Evolutionary conservation across 176 grass and related monocot genomes (phyloP).

Genomic region (Pharus latifolius): DNA sequence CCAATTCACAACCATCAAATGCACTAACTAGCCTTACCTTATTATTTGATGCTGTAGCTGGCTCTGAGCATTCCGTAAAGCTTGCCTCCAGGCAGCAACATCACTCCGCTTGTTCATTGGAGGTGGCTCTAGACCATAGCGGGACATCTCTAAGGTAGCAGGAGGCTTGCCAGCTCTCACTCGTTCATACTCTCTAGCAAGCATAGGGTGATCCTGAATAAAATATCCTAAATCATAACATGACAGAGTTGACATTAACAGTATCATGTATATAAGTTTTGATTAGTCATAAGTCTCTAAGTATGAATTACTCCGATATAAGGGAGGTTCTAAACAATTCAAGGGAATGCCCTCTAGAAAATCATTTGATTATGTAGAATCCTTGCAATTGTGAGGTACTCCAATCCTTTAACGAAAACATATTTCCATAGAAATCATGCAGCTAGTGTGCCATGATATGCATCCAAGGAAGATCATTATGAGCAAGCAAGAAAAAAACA

Average conservation of each 20-base stretch:
- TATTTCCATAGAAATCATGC: neutral
- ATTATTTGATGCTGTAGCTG: constrained; percentile 90
- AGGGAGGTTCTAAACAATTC: neutral
- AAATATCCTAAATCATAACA: constrained; percentile 12
- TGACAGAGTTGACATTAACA: neutral
- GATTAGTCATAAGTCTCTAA: neutral
- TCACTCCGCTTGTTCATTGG: constrained; percentile 77
- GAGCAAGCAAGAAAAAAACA: too few species aligned
- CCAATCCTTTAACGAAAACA: neutral
- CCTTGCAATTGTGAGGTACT: neutral
- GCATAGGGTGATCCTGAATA: constrained; percentile 89
- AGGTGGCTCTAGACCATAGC: constrained; percentile 88
- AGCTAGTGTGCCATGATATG: neutral
- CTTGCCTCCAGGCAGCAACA: constrained; percentile 79
- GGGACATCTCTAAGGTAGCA: constrained; percentile 86
- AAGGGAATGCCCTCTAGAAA: neutral
- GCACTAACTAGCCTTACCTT: constrained; percentile 34
- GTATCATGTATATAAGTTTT: neutral
- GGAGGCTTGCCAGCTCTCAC: constrained; percentile 92
- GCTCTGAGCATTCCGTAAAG: constrained; percentile 75
- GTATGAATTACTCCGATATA: neutral
- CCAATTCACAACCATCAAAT: neutral
- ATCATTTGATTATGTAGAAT: neutral
- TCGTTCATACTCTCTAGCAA: constrained; percentile 91
- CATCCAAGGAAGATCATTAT: neutral